Conservation (phyloP, 768 basidiomycete species). For the Pulveroboletus sp. region DNA sequence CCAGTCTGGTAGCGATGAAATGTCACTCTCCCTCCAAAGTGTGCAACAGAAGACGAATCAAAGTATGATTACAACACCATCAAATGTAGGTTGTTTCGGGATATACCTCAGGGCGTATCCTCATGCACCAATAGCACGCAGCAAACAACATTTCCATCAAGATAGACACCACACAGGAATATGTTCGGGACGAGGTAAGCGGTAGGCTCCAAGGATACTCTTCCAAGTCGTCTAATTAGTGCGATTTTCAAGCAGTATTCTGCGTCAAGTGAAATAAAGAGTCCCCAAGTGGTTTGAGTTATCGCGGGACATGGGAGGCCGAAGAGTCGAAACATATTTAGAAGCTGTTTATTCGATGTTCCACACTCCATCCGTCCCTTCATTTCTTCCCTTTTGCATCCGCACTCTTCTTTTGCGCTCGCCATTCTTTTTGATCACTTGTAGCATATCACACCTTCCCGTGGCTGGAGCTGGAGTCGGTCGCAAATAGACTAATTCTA, state of each 20-base stretch:
- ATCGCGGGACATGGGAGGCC: not conserved
- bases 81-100: constrained; percentile 8
- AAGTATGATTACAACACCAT: constrained; percentile 7
- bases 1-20: constrained; percentile 21
- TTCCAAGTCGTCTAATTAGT: not conserved
- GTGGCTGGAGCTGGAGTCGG: constrained; percentile 18
- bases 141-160: constrained; percentile 61
- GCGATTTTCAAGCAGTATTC: constrained; percentile 18
- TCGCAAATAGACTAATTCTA: constrained; percentile 7
- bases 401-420: not conserved
- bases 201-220: not conserved
- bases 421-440: constrained; percentile 9
- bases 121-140: constrained; percentile 13
- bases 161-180: constrained; percentile 61
- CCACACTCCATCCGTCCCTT: constrained; percentile 3
- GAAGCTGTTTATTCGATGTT: not conserved
- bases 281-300: constrained; percentile 19
- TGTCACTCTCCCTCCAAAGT: constrained; percentile 32
- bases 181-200: constrained; percentile 40
- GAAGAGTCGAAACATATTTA: constrained; percentile 4
- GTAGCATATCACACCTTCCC: constrained; percentile 12
- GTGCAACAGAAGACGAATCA: constrained; percentile 22
- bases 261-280: constrained; percentile 17
- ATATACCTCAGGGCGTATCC: not conserved
- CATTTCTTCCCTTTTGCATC: not conserved